phyloP scores from a whole-genome alignment of 1,284 basidiomycete species.

The Cerrena zonata region DNA sequence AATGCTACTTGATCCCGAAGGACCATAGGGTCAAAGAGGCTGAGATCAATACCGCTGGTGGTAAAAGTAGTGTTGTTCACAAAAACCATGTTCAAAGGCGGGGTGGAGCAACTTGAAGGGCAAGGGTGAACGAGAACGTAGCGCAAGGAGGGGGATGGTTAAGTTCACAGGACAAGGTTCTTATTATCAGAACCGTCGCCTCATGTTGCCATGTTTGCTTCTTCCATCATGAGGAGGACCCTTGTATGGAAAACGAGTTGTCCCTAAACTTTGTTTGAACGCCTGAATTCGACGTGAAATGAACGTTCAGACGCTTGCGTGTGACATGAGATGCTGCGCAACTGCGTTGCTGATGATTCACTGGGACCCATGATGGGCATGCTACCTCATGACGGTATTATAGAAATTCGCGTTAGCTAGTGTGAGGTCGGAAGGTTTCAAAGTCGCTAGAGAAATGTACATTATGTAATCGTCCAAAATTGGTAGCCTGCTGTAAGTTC shows the following conservation, averaged over 20 bases:
- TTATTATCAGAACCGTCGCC: background rate
- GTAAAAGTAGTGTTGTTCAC: background rate
- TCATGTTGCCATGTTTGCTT: background rate
- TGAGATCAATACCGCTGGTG: background rate
- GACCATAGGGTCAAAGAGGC: background rate
- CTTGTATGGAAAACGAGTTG: background rate
- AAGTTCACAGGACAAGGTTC: background rate
- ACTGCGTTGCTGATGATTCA: background rate
- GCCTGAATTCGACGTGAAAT: background rate
- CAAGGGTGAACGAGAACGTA: background rate
- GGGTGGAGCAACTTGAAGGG: background rate
- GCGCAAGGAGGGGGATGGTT: background rate
- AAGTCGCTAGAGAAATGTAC: too few species aligned
- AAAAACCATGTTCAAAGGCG: too few species aligned
- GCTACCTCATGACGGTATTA: too few species aligned
- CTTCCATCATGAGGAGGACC: background rate
- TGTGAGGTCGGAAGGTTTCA: too few species aligned
- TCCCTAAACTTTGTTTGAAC: background rate
- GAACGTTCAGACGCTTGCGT: background rate
- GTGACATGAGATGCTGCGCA: background rate
- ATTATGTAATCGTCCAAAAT: too few species aligned
- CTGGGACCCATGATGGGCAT: too few species aligned
- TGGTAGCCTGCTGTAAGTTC: too few species aligned
- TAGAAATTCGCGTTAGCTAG: too few species aligned
- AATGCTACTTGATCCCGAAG: constrained; percentile 1